Base-by-base conservation (phyloP, 192 early-diverging fungal genomes). In the Coemansia sp. region DNA sequence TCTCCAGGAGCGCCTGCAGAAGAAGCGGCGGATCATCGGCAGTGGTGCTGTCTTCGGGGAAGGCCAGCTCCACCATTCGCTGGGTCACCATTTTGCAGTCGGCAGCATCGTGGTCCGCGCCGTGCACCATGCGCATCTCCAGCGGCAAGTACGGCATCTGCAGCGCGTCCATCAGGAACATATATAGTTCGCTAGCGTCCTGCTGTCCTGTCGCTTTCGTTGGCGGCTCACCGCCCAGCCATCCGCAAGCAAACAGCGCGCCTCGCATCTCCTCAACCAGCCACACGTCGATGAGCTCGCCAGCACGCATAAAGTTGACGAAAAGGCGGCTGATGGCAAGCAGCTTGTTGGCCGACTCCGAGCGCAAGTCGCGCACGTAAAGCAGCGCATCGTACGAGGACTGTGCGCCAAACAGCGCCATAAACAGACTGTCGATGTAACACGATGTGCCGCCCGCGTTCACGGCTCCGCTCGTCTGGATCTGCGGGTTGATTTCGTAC, bases 51-150 rank as follows among this genome's bases (percentile, higher is more conserved):
- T 14, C n/a, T 14, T 59, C 61, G 9, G 83, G 79, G 15, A 88
- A 73, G 7, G 83, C 63, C 22, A 88, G 71, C 55, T 86, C 74
- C 5, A 89, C 66, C 57, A 84, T 71, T 32, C 89, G 84, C 65
- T 89, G 87, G 5, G 88, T 88, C 40, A 87, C 86, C 32, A 89
- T 76, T 45, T 88, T 83, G 49, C 85, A 85, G 63, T 91, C 89
- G 35, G 86, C 85, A 7, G 64, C 73, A 34, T 88, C 87, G n/a
- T 71, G 34, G 55, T 81, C 87, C 48, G 85, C 89, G 4, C 89
- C 89, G 58, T 91, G 89, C 53, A 87, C 81, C 62, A 91, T 75
- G 38, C 85, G 77, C 53, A 89, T 62, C 64, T 85, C 83, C 67
- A 91, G 66, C 9, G 89, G 88, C 48, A 91, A 58, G 61, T 85